Conservation (phyloP, 192 early-diverging fungal genomes). For the Backusella tarrabulga region DNA sequence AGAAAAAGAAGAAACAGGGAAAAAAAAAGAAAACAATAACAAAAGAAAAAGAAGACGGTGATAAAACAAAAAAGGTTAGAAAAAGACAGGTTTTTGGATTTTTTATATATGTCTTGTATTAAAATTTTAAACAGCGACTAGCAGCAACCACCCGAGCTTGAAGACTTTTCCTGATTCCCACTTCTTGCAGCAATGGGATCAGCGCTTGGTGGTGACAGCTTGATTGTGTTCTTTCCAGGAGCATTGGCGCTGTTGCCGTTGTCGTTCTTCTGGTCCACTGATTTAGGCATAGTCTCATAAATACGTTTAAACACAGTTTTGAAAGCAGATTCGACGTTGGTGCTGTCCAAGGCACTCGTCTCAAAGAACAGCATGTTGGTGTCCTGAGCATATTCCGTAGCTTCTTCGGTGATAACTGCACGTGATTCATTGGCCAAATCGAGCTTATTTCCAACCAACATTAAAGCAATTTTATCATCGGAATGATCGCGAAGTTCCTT, state of each 20-base stretch:
- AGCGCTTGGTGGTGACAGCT: slow-evolving; percentile 22
- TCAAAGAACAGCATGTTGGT: slow-evolving; percentile 83
- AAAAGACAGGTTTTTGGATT: not conserved
- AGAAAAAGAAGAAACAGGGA: not conserved
- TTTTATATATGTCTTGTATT: not conserved
- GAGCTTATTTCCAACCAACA: slow-evolving; percentile 94
- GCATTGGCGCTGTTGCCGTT: not conserved
- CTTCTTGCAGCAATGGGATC: not conserved
- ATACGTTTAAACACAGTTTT: slow-evolving; percentile 34
- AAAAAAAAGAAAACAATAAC: not conserved
- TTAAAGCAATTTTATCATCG: slow-evolving; percentile 91
- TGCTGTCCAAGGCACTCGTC: slow-evolving; percentile 75
- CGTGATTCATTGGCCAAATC: slow-evolving; percentile 73
- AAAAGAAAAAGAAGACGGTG: not conserved
- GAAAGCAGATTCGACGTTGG: slow-evolving; percentile 87
- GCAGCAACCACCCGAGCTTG: slow-evolving; percentile 21
- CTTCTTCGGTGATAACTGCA: slow-evolving; percentile 77
- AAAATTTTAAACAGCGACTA: slow-evolving; percentile 10
- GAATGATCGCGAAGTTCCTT: slow-evolving; percentile 97
- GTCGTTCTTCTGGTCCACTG: slow-evolving; percentile 17
- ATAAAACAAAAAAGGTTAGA: not conserved
- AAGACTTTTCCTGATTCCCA: not conserved
- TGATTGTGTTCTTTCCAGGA: slow-evolving; percentile 31
- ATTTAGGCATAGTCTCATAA: slow-evolving; percentile 32
- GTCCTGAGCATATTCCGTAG: slow-evolving; percentile 78